Evolutionary conservation across 805 yeast genomes (phyloP), one percentile per base, ranked within the genome.

Genomic region (Candida odintsovae): DNA sequence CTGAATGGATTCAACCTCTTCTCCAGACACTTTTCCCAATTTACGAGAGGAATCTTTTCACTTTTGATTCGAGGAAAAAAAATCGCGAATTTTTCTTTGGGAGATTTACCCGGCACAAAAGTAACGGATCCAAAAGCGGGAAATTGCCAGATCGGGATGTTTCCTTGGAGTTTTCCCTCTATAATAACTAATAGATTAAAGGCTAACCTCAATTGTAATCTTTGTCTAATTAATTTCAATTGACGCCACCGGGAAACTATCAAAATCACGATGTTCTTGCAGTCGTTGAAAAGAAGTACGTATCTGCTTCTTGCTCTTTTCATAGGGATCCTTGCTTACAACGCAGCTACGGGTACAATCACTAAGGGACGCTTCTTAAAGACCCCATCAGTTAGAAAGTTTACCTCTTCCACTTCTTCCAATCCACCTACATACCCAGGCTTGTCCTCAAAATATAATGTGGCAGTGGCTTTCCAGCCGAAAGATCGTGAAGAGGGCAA

Each of bases 381-480:
- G 37, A 5, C 36, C 50, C 39, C 46, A 39, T 26, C 39, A 20
- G 19, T 36, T 3, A 36, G 39, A 20, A 36, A 36, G 39, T 47
- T 47, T 43, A 39, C 45, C 43, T 47, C 55, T 2, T 50, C 62
- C 22, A 43, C 50, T 38, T 51, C 39, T 44, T 38, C 40, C 22
- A 44, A 15, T n/a, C 22, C 43, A 11, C 48, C 50, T 6, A 40
- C 46, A 26, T 41, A 49, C 51, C 47, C 53, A 45, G 55, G 50
- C 45, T 52, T 53, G 22, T 58, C 56, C 31, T 60, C 70, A 42
- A 68, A 71, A 29, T 83, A 77, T 59, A 70, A 77, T 29, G 69
- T 82, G 13, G 78, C 88, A 0, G 86, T 85, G 16, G 86, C 90
- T 1, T 86, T 72, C 60, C 85, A 81, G 58, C 87, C 94, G 4